Evolutionary conservation across 331 rosid genomes (phyloP).

Genomic region (Stylosanthes scabra): DNA sequence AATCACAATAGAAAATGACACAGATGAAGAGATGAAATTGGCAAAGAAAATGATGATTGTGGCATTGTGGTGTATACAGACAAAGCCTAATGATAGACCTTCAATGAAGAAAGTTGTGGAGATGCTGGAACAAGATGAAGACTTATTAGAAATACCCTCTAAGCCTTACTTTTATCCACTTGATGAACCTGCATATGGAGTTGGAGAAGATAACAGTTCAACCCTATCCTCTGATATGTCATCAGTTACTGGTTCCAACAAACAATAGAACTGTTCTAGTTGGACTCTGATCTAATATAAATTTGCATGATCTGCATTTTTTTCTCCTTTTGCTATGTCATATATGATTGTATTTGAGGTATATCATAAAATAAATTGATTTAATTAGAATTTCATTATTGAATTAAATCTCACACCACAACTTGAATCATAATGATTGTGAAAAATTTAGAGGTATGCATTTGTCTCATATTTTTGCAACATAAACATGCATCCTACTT

Average conservation of each 20-base stretch:
- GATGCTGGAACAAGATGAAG: constrained; percentile 14
- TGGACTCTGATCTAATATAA: background rate
- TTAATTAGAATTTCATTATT: too few species aligned
- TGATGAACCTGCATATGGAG: background rate
- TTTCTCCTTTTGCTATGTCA: background rate
- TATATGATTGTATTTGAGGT: background rate
- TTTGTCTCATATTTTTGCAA: too few species aligned
- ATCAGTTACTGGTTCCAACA: background rate
- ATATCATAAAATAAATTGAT: background rate
- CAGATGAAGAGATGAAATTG: constrained; percentile 25
- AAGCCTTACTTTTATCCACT: constrained; percentile 4
- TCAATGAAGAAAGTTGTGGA: constrained; percentile 6
- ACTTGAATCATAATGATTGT: too few species aligned
- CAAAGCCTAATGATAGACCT: constrained; percentile 11
- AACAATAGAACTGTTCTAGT: background rate
- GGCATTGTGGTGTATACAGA: constrained; percentile 19
- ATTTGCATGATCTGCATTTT: too few species aligned
- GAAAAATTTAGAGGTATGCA: too few species aligned
- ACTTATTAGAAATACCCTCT: background rate
- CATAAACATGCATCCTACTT: too few species aligned
- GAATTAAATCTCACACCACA: too few species aligned
- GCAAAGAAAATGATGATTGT: constrained; percentile 39
- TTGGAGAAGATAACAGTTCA: background rate
- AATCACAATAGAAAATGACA: constrained; percentile 29
- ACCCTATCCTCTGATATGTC: background rate